Base-by-base conservation (phyloP, 2,329 filamentous ascomycete genomes). In the Elsinoe perseae region DNA sequence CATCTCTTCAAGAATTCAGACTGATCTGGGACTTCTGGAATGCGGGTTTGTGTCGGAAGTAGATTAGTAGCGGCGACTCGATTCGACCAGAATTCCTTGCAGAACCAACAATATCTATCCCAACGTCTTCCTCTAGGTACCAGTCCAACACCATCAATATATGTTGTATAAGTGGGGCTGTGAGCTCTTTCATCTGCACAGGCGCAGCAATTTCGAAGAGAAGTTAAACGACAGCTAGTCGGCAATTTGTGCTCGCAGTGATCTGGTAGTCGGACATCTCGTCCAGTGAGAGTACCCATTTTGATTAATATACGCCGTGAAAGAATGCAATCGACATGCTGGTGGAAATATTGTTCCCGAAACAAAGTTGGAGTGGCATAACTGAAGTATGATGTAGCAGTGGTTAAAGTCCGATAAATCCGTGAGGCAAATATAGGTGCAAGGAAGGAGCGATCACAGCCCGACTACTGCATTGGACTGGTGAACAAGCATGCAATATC, bases 61-160 rank as follows among this genome's bases (percentile, higher is more conserved):
- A 77, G 63, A 4, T 74, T 71, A 14, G 72, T 72, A 4, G 68
- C 69, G 7, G 67, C 66, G 16, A 77, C 67, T 16, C 76, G 62
- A 54, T 75, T 73, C 52, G 68, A 69, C 76, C 76, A 78, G 64
- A 77, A 78, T 48, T 75, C 73, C 64, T 75, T 74, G 59, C 76
- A 78, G 60, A 73, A 76, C 75, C 75, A 77, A 60, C 76, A 78
- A 58, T 78, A 78, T 56, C 72, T 66, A 61, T 78, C 73, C 75
- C 75, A 77, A 36, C 76, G 61, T 4, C 70, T 75, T 2, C 75
- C 76, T 21, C 74, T 66, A 32, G 72, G 68, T 4, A 77, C 75
- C 42, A 74, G 75, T 8, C 76, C 76, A n/a, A 77, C 67, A 18
- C 76, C 76, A 56, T 77, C 76, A 36, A 78, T 71, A 61, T 78